Percentiles rank a stretch among this genome's conserved stretches.
These are phyloP conservation scores for Niebla homalea DNA, from an alignment of 495 filamentous ascomycete species.

Conservation along the genomic window DNA sequence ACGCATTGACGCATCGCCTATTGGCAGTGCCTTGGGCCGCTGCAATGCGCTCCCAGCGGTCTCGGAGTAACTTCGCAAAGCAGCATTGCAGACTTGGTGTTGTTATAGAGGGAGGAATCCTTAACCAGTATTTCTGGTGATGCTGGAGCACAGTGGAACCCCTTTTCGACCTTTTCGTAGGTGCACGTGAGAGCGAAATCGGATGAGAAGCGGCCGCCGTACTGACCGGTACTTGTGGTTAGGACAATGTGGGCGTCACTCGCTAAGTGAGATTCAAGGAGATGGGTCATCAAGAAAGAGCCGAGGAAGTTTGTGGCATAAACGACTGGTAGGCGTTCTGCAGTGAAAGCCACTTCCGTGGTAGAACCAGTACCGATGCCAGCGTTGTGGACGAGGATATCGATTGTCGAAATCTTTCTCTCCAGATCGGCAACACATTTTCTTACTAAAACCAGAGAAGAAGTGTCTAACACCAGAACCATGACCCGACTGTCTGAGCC, in stretches of 20 bases:
- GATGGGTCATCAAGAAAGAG: conserved; percentile 3
- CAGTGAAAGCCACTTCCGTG: background rate
- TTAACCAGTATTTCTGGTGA: background rate
- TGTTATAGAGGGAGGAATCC: background rate
- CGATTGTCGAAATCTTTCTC: background rate
- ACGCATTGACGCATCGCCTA: background rate
- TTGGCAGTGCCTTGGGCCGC: background rate
- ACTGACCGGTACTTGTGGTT: background rate
- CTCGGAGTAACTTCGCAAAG: background rate
- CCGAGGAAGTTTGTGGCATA: conserved; percentile 7
- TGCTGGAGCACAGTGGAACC: background rate
- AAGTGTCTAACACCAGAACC: background rate
- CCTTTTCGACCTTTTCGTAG: background rate
- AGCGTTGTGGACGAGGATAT: conserved; percentile 7
- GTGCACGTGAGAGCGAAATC: background rate
- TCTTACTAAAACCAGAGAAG: background rate
- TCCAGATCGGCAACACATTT: background rate
- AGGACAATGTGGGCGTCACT: background rate
- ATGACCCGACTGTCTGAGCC: background rate
- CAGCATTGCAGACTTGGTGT: conserved; percentile 4
- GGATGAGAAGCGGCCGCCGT: background rate
- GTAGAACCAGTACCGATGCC: background rate
- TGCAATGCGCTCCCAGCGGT: background rate
- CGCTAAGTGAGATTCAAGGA: conserved; percentile 2
- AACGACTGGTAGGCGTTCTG: background rate